Evolutionary conservation across 2,329 filamentous ascomycete species (phyloP), one percentile per base, ranked within the genome.

Genomic region (Shiraia sp.): DNA sequence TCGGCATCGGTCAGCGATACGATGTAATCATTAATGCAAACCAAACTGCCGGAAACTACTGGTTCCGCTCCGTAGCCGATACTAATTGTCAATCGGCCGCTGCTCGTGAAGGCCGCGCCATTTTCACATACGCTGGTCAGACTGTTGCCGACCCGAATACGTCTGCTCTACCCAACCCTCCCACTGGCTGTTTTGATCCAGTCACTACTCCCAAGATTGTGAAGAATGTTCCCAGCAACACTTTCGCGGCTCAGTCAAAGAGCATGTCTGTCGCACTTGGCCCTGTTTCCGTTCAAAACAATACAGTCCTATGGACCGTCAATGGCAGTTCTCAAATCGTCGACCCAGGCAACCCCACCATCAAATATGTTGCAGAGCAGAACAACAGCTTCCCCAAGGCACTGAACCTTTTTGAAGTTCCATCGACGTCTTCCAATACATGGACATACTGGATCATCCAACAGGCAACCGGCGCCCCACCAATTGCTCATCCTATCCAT

Each of bases 391-490:
- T 70, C 44, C 69, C 72, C 2, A 40, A 36, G 2, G 55, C 55
- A 4, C 70, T 72, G 42, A 74, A 75, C 43, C 57, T 76, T n/a
- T 62, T 76, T 22, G 49, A 69, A 6, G 63, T 75, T 7, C 59
- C 69, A 10, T 61, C 59, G 3, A 59, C 57, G 5, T 49, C 45
- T 3, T 28, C 42, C 19, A 53, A 40, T 13, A 34, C 55, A 16
- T 74, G 72, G 74, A 72, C 69, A 1, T 76, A 72, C 54, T 77
- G 73, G 73, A 63, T 77, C 24, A 71, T 77, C 28, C 74, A 77
- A 37, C 66, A 72, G 47, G 58, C 66, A 1, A 46, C 54, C 7
- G 59, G 55, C 25, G 47, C 69, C 41, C 43, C 62, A 32, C 63
- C 65, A 2, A 54, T 68, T 76, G 51, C 69, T 42, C 57, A 57